Conservation (phyloP, 495 filamentous ascomycete species). For the Penicillium parvum region DNA sequence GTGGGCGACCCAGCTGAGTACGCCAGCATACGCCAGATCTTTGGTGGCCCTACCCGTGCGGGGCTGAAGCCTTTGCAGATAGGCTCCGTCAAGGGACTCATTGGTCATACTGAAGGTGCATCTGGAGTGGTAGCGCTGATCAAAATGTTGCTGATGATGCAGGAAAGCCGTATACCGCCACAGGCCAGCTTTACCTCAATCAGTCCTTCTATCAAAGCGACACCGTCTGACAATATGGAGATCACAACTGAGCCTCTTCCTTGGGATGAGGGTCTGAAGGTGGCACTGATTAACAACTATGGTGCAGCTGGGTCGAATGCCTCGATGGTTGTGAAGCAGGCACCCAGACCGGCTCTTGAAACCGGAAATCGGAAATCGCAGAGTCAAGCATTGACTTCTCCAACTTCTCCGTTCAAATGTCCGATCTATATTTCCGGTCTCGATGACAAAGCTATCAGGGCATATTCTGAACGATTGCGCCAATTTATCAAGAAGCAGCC, state of each 20-base stretch:
- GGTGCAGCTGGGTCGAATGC: conserved; percentile 37
- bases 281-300: conserved; percentile 36
- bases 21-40: conserved; percentile 27
- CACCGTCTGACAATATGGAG: conserved; percentile 12
- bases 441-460: conserved; percentile 2
- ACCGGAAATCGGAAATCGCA: too few relatives aligned
- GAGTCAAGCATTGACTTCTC: neutral
- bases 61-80: conserved; percentile 17
- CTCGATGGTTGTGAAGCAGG: conserved; percentile 20
- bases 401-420: neutral
- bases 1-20: conserved; percentile 35
- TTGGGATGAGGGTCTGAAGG: conserved; percentile 22
- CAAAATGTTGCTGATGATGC: conserved; percentile 43
- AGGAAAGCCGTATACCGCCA: conserved; percentile 27
- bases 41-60: conserved; percentile 19
- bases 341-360: too few relatives aligned
- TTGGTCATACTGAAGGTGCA: conserved; percentile 44
- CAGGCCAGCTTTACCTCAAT: conserved; percentile 31
- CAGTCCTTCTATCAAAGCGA: conserved; percentile 27
- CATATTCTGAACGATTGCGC: neutral
- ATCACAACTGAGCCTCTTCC: conserved; percentile 19
- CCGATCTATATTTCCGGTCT: conserved; percentile 12
- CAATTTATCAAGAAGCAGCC: neutral
- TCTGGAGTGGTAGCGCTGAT: conserved; percentile 38
- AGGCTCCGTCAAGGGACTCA: conserved; percentile 37